Conservation (phyloP, 129 eudicot genomes). For the Deinandra increscens region DNA sequence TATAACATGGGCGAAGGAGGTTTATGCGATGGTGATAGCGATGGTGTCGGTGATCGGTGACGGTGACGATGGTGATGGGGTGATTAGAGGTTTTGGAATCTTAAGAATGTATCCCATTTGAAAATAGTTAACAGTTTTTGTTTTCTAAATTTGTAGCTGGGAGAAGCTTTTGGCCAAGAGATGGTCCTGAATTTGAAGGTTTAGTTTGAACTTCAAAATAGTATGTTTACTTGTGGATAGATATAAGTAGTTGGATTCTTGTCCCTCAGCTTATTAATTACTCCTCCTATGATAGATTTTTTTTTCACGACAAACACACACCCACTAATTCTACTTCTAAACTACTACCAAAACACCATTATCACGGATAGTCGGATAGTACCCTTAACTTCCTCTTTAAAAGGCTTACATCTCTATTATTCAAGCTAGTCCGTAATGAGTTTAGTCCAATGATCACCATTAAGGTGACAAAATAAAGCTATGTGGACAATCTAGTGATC, state of each 20-base stretch:
- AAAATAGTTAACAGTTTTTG: background rate
- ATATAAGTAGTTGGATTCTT: background rate
- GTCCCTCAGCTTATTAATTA: background rate
- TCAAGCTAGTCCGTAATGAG: no score
- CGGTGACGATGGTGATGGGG: slow-evolving; percentile 31
- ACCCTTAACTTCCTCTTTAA: no score
- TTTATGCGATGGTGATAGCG: slow-evolving; percentile 13
- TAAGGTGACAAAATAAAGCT: no score
- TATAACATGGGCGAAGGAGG: slow-evolving; percentile 45
- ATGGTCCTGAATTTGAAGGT: background rate
- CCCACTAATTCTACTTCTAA: no score
- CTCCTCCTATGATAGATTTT: no score
- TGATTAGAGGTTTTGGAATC: slow-evolving; percentile 7
- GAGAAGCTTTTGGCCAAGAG: background rate
- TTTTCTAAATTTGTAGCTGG: background rate
- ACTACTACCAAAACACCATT: no score
- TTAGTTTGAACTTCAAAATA: background rate
- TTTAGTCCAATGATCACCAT: no score
- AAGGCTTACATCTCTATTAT: no score
- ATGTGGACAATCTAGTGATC: no score
- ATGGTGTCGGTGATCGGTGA: no score
- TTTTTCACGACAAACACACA: no score
- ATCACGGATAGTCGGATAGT: no score
- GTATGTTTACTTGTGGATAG: slow-evolving; percentile 8
- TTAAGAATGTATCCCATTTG: slow-evolving; percentile 14